Conservation (phyloP, 129 eudicot genomes). For the Apium graveolens region DNA sequence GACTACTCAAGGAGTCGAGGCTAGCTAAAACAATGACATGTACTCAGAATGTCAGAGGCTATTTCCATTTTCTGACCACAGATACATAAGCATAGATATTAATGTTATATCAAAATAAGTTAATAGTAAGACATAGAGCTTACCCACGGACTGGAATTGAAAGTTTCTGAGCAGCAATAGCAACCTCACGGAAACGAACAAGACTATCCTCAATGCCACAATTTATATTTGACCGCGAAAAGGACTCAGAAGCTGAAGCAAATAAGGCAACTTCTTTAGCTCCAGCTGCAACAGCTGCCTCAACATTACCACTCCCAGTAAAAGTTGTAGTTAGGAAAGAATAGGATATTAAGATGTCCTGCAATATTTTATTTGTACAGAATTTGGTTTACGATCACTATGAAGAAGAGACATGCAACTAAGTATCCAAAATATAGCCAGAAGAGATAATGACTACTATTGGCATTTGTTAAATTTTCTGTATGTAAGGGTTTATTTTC, state of each 20-base stretch:
- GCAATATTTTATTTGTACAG: neutral
- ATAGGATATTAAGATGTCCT: neutral
- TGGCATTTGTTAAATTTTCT: neutral
- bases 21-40: neutral
- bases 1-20: neutral
- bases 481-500: neutral
- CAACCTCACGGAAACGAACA: slow-evolving; percentile 62
- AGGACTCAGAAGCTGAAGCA: slow-evolving; percentile 98
- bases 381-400: neutral
- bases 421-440: neutral
- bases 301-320: neutral
- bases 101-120: neutral
- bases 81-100: neutral
- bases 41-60: neutral
- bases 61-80: neutral
- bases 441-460: neutral
- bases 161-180: slow-evolving; percentile 52
- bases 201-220: slow-evolving; percentile 71
- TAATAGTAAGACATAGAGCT: slow-evolving; percentile 2
- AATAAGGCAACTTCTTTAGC: slow-evolving; percentile 47
- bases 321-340: neutral
- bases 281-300: slow-evolving; percentile 66
- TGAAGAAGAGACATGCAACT: neutral
- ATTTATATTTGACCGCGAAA: slow-evolving; percentile 60
- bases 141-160: slow-evolving; percentile 90